Evolutionary conservation across 106 monocot genomes (phyloP).

Genomic region (Acorus gramineus): DNA sequence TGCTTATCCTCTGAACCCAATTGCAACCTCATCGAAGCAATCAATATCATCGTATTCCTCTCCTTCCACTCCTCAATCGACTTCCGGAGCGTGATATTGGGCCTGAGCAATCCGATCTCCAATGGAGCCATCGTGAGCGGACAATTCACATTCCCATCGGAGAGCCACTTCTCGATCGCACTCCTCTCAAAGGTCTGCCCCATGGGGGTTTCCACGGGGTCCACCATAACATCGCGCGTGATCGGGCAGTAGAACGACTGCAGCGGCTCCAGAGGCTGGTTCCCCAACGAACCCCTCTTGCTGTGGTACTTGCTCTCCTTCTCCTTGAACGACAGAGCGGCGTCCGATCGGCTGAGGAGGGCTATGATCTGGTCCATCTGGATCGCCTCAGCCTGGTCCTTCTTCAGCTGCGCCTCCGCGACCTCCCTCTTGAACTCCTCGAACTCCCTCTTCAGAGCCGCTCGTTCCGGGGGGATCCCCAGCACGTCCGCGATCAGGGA

Average conservation of each 20-base stretch:
- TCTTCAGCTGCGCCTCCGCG: slow-evolving; percentile 6
- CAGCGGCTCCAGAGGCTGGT: slow-evolving; percentile 16
- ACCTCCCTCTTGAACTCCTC: slow-evolving; percentile 14
- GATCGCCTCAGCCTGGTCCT: slow-evolving; percentile 15
- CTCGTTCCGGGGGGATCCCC: slow-evolving; percentile 4
- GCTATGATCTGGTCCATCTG: slow-evolving; percentile 26
- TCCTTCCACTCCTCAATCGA: slow-evolving; percentile 36
- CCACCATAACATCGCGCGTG: slow-evolving; percentile 23
- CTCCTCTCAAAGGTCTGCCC: slow-evolving; percentile 28
- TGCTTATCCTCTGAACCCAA: slow-evolving; percentile 6
- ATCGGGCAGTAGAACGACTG: slow-evolving; percentile 29
- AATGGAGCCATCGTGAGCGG: slow-evolving; percentile 20
- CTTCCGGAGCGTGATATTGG: slow-evolving; percentile 17
- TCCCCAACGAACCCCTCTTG: slow-evolving; percentile 19
- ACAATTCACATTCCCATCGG: slow-evolving; percentile 21
- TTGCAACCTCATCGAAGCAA: slow-evolving; percentile 14
- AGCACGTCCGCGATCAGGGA: slow-evolving; percentile 15
- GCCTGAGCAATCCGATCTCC: slow-evolving; percentile 5
- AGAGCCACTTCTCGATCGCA: slow-evolving; percentile 26
- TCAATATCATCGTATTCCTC: slow-evolving; percentile 20
- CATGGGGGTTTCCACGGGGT: slow-evolving; percentile 19
- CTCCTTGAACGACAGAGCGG: slow-evolving; percentile 11
- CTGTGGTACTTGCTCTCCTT: slow-evolving; percentile 22
- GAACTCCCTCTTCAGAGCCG: slow-evolving; percentile 10
- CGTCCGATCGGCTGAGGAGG: slow-evolving; percentile 10